Base-by-base conservation (phyloP, 805 yeast genomes). In the Kazachstania viticola region DNA sequence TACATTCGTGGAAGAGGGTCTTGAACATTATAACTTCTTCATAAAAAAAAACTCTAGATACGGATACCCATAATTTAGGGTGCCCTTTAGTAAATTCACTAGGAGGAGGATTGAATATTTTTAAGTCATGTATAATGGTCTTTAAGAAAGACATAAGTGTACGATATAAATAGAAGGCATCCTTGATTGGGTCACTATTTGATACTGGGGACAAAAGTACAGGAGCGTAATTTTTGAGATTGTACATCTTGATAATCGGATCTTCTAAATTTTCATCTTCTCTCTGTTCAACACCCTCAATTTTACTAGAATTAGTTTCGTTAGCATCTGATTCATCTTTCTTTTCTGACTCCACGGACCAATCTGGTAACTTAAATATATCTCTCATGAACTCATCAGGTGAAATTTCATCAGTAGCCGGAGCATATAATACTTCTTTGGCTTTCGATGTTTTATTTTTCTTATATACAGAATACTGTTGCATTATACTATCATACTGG, bases 111-210 rank as follows among this genome's bases (percentile, higher is more conserved):
- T 87, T 88, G 51, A 94, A 85, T 32, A 76, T 75, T 50, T 84
- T 85, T 42, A 93, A 63, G 3, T 94, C 95, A 55, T 78, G 82
- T 46, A 88, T 79, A 27, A 85, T 80, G 0, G 95, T 82, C 51
- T 87, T 84, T 47, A 91, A 62, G 50, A 91, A 91, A 4, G 87
- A 80, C 78, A 91, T 73, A 33, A 93, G 61, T 4, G 94, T 85
- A 41, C 88, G 73, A 69, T 85, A 84, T 19, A 91, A 60, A 45
- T 81, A 82, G 27, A 93, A 71, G 1, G 95, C 88, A 51, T 87
- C 95, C 45, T 84, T 84, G 32, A 83, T 61, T 11, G 87, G 82
- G 41, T 81, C 88, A 19, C 48, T 45, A 9, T 56, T 60, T 1
- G 67, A 49, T 3, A 58, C 65, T 23, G 71, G 72, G 8, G 71